Conservation (phyloP, 352 stramenopile species). For the Aphanomyces astaci region DNA sequence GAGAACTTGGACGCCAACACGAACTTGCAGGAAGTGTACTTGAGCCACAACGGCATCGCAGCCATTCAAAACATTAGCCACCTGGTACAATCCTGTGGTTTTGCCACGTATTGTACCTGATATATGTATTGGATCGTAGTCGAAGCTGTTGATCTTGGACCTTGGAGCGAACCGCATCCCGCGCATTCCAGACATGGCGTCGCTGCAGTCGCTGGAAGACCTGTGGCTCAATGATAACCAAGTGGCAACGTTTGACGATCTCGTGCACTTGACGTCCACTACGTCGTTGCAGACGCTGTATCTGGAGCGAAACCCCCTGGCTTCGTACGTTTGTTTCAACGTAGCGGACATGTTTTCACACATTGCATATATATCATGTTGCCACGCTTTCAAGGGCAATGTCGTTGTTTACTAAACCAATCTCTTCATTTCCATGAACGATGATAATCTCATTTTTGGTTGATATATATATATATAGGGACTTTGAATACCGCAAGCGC, state of each 20-base stretch:
- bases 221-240: conserved; percentile 76
- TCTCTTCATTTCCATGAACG: too few relatives aligned
- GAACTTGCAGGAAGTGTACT: conserved; percentile 94
- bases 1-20: conserved; percentile 83
- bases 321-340: conserved; percentile 33
- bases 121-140: too few relatives aligned
- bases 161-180: conserved; percentile 79
- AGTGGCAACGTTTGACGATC: conserved; percentile 50
- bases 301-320: conserved; percentile 93
- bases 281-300: conserved; percentile 88
- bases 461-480: conserved; percentile 24
- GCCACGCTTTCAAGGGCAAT: too few relatives aligned
- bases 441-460: neutral
- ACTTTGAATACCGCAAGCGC: conserved; percentile 95
- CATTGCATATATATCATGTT: too few relatives aligned
- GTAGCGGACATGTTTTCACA: too few relatives aligned
- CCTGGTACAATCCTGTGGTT: too few relatives aligned
- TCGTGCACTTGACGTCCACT: conserved; percentile 56
- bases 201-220: conserved; percentile 48
- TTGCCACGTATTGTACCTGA: too few relatives aligned
- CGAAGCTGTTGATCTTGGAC: conserved; percentile 52
- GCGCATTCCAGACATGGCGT: conserved; percentile 39
- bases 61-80: conserved; percentile 64
- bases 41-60: conserved; percentile 96
- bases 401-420: too few relatives aligned